Base-by-base conservation (phyloP, 306 rosid species). In the Lathyrus sativus region DNA sequence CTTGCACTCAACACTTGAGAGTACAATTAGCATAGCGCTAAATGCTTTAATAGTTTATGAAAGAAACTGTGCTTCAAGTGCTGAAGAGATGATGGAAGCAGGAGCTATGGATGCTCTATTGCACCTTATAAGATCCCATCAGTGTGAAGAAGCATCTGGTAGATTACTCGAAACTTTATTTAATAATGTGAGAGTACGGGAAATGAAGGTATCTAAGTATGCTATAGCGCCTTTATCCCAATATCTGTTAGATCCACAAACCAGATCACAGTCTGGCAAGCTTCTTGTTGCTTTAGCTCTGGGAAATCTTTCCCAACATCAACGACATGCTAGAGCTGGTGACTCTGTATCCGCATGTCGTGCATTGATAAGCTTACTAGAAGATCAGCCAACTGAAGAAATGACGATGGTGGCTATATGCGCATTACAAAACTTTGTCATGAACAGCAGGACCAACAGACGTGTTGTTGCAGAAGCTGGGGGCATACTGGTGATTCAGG, bases 381-480 rank as follows among this genome's bases (percentile, higher is more conserved):
- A 92, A 75, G 98, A 92, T 74, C 96, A 89, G 78, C 86, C 93
- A 17, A 88, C 96, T 37, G 98, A 93, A 87, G 98, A 90, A 85
- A 90, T 93, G 98, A 85, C 76, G 80, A 81, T 78, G 91, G 98
- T 93, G 68, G 87, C 98, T 45, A 86, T 86, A 64, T 93, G 98
- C 75, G 98, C 97, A 9, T 78, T 93, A 84, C 98, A 93, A 77
- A 93, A 90, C 84, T 93, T 93, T 68, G 97, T 90, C 84, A 88
- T 93, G 97, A 87, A 78, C 79, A 90, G 98, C 82, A 84, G 93
- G 88, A 90, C 98, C 9, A 93, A 93, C 72, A 80, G 97, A 80
- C 89, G 98, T 57, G 98, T 97, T 44, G 96, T 93, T 45, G 98
- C 98, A 9, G 98, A 93, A 81, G 97, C 98, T 19, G 98, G 98